Base-by-base conservation (phyloP, 1,284 basidiomycete genomes). In the Veloporphyrellus conicus region DNA sequence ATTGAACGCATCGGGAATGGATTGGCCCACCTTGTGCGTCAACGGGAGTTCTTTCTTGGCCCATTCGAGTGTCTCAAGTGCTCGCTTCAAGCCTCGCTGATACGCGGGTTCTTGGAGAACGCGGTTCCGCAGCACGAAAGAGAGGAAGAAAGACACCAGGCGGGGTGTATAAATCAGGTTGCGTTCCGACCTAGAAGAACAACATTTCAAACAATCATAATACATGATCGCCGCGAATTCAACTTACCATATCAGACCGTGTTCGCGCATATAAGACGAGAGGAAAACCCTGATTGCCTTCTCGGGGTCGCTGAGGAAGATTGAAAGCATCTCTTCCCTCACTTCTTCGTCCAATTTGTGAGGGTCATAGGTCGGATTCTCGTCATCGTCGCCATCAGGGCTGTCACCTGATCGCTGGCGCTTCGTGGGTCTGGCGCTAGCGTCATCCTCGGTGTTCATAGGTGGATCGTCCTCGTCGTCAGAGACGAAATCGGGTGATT, bases 291-390 rank as follows among this genome's bases (percentile, higher is more conserved):
- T 74, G 25, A 79, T 63, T 16, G 67, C 61, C 2, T 57, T 56
- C 54, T 79, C 81, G 0, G 84, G 81, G 46, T 85, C 72, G 50
- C 72, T 62, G 38, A 87, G 64, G 64, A 88, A 88, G 3, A 61
- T 57, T 1, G 72, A 58, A 52, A 79, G 65, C 29, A 72, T 73
- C 25, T 75, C 71, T 34, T 76, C 73, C 41, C 75, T 73, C 15
- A 62, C 54, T 3, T 63, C 60, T 35, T 60, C 63, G 25, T 68
- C 58, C 55, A 76, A 56, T 29, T 72, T 61, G 15, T 56, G 63
- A 44, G 67, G 64, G 36, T 63, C 63, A 9, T 42, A 22, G 22
- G 67, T 62, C 28, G 69, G 59, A 14, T 58, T 60, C 16, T 66
- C 63, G 1, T 71, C 68, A 4, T 70, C 66, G 3, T 63, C 41